Percentiles rank a stretch among this genome's conserved stretches.
phyloP scores from a whole-genome alignment of 257 asterid genomes.

The Petunia secreta region DNA sequence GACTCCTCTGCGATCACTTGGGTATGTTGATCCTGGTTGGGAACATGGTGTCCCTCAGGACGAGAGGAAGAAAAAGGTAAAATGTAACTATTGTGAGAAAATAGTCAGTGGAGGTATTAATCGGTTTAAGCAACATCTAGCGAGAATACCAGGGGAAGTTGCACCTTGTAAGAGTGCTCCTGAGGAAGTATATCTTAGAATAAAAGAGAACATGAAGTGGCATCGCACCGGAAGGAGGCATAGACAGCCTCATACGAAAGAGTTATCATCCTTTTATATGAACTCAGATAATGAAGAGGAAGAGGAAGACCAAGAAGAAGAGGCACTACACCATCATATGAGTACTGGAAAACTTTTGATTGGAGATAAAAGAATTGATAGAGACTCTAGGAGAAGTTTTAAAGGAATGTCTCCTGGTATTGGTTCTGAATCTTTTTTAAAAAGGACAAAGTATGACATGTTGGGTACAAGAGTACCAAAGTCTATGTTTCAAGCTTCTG shows the following conservation, averaged over 20 bases:
- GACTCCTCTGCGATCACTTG: slow-evolving; percentile 87
- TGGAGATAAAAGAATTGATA: slow-evolving; percentile 58
- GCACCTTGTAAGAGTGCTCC: slow-evolving; percentile 94
- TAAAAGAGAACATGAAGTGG: slow-evolving; percentile 96
- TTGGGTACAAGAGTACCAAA: slow-evolving; percentile 50
- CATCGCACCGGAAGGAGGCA: slow-evolving; percentile 91
- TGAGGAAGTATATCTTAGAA: slow-evolving; percentile 79
- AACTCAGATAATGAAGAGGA: slow-evolving; percentile 76
- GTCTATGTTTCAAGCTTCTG: slow-evolving; percentile 47
- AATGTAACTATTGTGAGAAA: slow-evolving; percentile 92
- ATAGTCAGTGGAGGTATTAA: slow-evolving; percentile 92
- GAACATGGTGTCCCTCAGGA: slow-evolving; percentile 94
- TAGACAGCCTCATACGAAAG: slow-evolving; percentile 69
- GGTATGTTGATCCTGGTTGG: slow-evolving; percentile 96
- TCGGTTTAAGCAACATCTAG: slow-evolving; percentile 91
- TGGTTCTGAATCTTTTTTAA: slow-evolving; percentile 51
- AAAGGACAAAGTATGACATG: slow-evolving; percentile 63
- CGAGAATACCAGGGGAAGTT: slow-evolving; percentile 94
- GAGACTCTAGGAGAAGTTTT: slow-evolving; percentile 56
- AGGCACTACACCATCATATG: slow-evolving; percentile 51
- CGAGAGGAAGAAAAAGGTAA: slow-evolving; percentile 91
- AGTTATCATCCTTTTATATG: slow-evolving; percentile 51
- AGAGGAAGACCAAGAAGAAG: slow-evolving; percentile 61
- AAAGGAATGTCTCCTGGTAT: slow-evolving; percentile 50
- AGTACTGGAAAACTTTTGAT: slow-evolving; percentile 50